A percentile compares a stretch with the other conserved stretches of the same genome.
phyloP scores from a whole-genome alignment of 2,329 filamentous ascomycete species.

The Celoporthe dispersa region DNA sequence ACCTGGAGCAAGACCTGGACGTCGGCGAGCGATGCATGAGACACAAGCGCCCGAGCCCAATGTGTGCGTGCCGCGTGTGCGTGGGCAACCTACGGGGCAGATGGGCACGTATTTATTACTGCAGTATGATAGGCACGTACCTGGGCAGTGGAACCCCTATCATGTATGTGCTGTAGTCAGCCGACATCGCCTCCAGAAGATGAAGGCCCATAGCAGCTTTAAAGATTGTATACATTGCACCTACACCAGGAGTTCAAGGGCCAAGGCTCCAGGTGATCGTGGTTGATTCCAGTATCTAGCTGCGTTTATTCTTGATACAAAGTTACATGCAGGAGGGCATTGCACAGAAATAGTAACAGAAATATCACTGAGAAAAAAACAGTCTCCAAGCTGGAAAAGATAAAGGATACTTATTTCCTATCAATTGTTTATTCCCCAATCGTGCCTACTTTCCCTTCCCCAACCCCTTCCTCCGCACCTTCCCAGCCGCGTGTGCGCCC shows the following conservation, averaged over 20 bases:
- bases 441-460: neutral
- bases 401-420: neutral
- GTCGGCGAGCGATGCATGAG: neutral
- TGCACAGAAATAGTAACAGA: neutral
- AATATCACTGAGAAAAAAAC: neutral
- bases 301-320: too few species aligned
- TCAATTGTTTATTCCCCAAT: too few species aligned
- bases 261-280: too few species aligned
- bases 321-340: too few species aligned
- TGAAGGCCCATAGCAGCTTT: neutral
- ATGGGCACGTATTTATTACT: neutral
- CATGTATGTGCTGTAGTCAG: neutral
- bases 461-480: neutral
- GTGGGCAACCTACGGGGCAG: neutral
- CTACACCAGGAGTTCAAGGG: too few species aligned
- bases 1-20: slow-evolving; percentile 29
- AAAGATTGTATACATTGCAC: neutral
- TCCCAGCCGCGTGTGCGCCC: neutral
- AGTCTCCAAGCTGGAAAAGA: neutral
- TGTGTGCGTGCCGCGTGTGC: too few species aligned
- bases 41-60: neutral
- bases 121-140: neutral
- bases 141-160: neutral
- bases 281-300: too few species aligned
- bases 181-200: too few species aligned